Evolutionary conservation across 768 basidiomycete species (phyloP), one percentile per base, ranked within the genome.

Genomic region (Lactarius trivialis): DNA sequence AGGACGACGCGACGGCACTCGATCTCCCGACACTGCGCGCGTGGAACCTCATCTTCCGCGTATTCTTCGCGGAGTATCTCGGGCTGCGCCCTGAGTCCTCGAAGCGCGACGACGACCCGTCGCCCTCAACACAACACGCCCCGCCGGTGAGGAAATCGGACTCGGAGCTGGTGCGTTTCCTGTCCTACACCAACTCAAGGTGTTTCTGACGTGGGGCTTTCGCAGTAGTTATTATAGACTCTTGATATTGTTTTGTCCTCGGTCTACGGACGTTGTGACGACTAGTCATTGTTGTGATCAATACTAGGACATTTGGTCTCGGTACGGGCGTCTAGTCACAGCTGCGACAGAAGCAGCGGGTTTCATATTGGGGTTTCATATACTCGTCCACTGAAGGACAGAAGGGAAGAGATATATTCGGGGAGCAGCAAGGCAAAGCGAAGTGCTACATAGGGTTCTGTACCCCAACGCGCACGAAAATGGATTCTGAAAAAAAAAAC

Each of bases 11-110:
- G 8, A 81, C 85, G 24, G 92, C 88, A 1, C 77, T 98, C 49
- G 88, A 98, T 69, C 75, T 91, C 50, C 82, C 88, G 8, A 95
- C 93, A 0, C 82, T 98, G 81, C 82, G 86, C 51, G 80, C 89
- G 26, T 98, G 97, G 97, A 91, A 90, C 70, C 76, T 95, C 33
- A 81, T 99, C 56, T 71, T 98, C 41, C 80, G 96, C 34, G 83
- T 97, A 0, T 94, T 98, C 71, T 81, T 93, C 68, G 79, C 89
- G 1, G 97, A 98, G 75, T 99, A 98, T 73, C 80, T 98, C 2
- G 81, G 88, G 60, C 72, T 92, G 52, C 77, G 73, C 12, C 85
- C 89, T 0, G 73, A 79, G 28, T n/a, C 9, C 6, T 63, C 43
- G 17, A 55, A 32, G 37, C 56, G 56, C n/a, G 53, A n/a, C n/a